Conservation (phyloP, 768 basidiomycete genomes). For the Trametes elegans region DNA sequence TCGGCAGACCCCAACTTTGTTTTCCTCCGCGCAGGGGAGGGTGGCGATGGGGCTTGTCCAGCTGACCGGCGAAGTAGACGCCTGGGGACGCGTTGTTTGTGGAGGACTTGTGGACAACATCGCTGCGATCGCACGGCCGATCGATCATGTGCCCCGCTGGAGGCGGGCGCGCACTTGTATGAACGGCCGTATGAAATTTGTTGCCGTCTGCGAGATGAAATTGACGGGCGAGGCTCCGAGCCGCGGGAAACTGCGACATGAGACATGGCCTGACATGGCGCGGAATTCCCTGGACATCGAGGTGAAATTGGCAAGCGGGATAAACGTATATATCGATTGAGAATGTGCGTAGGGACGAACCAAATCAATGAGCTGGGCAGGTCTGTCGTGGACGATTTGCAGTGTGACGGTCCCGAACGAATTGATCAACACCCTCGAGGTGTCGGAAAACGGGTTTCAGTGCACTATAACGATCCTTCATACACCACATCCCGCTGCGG, state of each 20-base stretch:
- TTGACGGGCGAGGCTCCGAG: not conserved
- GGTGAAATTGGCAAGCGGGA: no score
- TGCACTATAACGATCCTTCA: no score
- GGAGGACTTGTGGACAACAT: not conserved
- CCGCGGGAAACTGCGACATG: not conserved
- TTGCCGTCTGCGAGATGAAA: not conserved
- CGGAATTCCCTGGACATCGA: not conserved
- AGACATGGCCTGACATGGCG: not conserved
- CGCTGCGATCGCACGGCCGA: not conserved
- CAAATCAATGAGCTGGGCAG: no score
- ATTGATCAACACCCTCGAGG: no score
- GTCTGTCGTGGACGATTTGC: no score
- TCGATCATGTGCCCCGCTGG: not conserved
- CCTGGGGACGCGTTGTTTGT: not conserved
- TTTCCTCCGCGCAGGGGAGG: not conserved
- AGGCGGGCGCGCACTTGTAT: no score
- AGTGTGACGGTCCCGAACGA: no score
- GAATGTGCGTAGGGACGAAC: no score
- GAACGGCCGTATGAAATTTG: not conserved
- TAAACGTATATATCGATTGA: no score
- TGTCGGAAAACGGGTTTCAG: no score
- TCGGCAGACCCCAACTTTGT: not conserved
- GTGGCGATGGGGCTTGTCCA: not conserved
- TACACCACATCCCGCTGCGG: no score
- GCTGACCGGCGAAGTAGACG: not conserved